Evolutionary conservation across 805 yeast genomes (phyloP).

Genomic region (Cyberlindnera veronae): DNA sequence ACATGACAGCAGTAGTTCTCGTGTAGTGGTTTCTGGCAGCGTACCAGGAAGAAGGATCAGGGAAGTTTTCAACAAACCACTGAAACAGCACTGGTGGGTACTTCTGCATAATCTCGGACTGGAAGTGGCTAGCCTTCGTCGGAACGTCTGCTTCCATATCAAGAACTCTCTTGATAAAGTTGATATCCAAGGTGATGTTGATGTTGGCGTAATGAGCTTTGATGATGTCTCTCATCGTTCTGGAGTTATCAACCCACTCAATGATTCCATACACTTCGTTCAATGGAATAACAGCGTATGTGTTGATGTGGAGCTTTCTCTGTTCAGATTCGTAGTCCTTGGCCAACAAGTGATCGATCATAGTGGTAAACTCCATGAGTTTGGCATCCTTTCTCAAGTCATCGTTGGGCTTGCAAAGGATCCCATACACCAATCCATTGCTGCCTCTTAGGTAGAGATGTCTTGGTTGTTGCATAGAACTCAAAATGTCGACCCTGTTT

Average conservation of each 20-base stretch:
- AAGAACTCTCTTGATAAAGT: slow-evolving; percentile 25
- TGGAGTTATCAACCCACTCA: slow-evolving; percentile 80
- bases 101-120: slow-evolving; percentile 26
- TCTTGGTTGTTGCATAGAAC: slow-evolving; percentile 85
- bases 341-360: slow-evolving; percentile 70
- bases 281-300: slow-evolving; percentile 86
- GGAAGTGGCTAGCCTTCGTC: slow-evolving; percentile 36
- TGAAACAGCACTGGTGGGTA: slow-evolving; percentile 72
- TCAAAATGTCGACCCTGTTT: slow-evolving; percentile 62
- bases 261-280: slow-evolving; percentile 86
- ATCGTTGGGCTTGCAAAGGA: slow-evolving; percentile 82
- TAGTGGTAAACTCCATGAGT: slow-evolving; percentile 82
- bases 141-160: slow-evolving; percentile 27
- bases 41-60: slow-evolving; percentile 89
- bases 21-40: slow-evolving; percentile 70
- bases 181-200: slow-evolving; percentile 33
- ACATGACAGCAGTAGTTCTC: slow-evolving; percentile 90
- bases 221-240: slow-evolving; percentile 65
- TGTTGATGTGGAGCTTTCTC: slow-evolving; percentile 64
- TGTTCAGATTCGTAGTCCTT: slow-evolving; percentile 70
- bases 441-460: slow-evolving; percentile 73
- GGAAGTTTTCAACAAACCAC: slow-evolving; percentile 87
- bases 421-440: slow-evolving; percentile 67
- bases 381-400: slow-evolving; percentile 95
- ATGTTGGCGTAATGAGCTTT: slow-evolving; percentile 39